phyloP scores from a whole-genome alignment of 371 early-diverging fungal species.

The Mucor ambiguus region DNA sequence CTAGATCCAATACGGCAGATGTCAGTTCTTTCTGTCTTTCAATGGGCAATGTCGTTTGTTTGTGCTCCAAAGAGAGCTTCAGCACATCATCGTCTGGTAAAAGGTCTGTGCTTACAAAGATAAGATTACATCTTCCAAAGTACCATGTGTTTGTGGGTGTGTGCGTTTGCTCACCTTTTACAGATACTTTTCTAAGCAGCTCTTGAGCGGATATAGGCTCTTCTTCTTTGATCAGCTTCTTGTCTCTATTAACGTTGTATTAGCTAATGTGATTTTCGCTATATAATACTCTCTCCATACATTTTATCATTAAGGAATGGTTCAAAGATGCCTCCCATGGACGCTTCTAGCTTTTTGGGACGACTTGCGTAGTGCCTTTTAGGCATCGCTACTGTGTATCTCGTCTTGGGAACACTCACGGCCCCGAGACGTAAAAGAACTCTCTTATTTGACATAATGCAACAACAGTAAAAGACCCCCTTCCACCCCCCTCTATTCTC shows the following conservation, averaged over 20 bases:
- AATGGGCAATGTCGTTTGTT: slow-evolving; percentile 24
- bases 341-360: slow-evolving; percentile 24
- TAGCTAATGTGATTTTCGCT: neutral
- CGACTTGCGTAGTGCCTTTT: slow-evolving; percentile 21
- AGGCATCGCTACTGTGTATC: slow-evolving; percentile 5
- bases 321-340: slow-evolving; percentile 47
- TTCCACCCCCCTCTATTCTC: too few species aligned
- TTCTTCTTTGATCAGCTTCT: neutral
- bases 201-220: slow-evolving; percentile 14
- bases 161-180: slow-evolving; percentile 14
- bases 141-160: neutral
- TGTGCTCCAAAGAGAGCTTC: slow-evolving; percentile 24
- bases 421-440: neutral
- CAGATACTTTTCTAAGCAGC: slow-evolving; percentile 7
- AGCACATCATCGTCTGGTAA: slow-evolving; percentile 40
- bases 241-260: neutral
- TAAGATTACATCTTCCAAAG: neutral
- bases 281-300: neutral
- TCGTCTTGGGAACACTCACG: neutral
- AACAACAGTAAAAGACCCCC: neutral
- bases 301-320: slow-evolving; percentile 37
- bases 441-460: slow-evolving; percentile 1
- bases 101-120: slow-evolving; percentile 14
- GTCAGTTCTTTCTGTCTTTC: slow-evolving; percentile 35
- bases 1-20: slow-evolving; percentile 14